Evolutionary conservation across 495 filamentous ascomycete genomes (phyloP).

Genomic region (Penicillium macrosclerotiorum): DNA sequence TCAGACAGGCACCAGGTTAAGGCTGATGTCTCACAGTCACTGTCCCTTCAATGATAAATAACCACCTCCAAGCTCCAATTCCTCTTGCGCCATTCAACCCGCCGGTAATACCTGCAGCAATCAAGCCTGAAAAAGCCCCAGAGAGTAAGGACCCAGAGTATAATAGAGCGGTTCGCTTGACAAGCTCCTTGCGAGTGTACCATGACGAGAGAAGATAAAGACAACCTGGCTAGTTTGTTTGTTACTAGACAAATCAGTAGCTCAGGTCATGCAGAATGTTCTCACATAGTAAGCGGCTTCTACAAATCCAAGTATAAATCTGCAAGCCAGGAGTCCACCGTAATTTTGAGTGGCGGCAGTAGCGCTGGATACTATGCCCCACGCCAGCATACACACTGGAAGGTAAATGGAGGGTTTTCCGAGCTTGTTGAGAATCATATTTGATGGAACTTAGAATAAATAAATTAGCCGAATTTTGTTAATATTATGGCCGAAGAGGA

Average conservation of each 20-base stretch:
- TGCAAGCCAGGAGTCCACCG: slow-evolving; percentile 35
- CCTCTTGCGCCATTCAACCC: slow-evolving; percentile 17
- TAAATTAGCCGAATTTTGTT: too few species aligned
- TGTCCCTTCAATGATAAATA: slow-evolving; percentile 41
- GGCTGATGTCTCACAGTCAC: slow-evolving; percentile 25
- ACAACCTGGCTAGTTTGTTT: slow-evolving; percentile 32
- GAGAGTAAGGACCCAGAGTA: slow-evolving; percentile 25
- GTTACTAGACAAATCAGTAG: too few species aligned
- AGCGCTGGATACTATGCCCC: slow-evolving; percentile 45
- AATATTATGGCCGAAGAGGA: too few species aligned
- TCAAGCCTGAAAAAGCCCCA: slow-evolving; percentile 27
- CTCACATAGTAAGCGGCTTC: slow-evolving; percentile 50
- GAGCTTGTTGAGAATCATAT: slow-evolving; percentile 52
- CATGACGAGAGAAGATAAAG: slow-evolving; percentile 44
- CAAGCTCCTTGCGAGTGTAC: slow-evolving; percentile 44
- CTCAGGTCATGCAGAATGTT: too few species aligned
- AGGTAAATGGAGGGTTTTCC: slow-evolving; percentile 30
- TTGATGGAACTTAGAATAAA: slow-evolving; percentile 49
- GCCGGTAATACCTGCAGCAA: slow-evolving; percentile 22
- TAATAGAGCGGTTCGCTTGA: slow-evolving; percentile 22
- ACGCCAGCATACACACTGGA: slow-evolving; percentile 45
- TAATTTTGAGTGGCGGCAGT: slow-evolving; percentile 44
- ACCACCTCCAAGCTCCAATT: slow-evolving; percentile 30
- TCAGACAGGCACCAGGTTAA: too few species aligned
- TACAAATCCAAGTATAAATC: slow-evolving; percentile 41